Base-by-base conservation (phyloP, 192 early-diverging fungal species). In the Linnemannia exigua region DNA sequence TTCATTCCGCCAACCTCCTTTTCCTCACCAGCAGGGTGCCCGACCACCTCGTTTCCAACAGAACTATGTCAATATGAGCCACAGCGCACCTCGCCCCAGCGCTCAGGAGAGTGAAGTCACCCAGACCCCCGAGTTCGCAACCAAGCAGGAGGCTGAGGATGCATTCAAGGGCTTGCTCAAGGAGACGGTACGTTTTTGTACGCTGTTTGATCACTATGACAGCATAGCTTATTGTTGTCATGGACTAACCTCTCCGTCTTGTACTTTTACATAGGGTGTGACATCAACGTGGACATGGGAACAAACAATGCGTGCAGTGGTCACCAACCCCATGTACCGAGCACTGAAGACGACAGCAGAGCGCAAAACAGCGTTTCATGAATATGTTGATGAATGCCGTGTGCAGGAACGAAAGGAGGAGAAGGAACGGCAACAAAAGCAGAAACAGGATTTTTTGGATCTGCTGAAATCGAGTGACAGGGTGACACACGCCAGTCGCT, bases 261-360 rank as follows among this genome's bases (percentile, higher is more conserved):
- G 54, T 50, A 9, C 19, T 48, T 20, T 37, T 70, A 15, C n/a
- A 66, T 79, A 96, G 94, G 93, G 93, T 19, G 96, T 98, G 0
- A 91, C 91, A 37, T 85, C 95, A 22, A 89, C 93, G 41, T 98
- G 97, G 97, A 94, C 94, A 16, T 99, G 98, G 98, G 97, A 98
- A 75, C 92, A 97, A 77, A 93, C 96, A 15, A 94, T 99, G 92
- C 93, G 96, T 17, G 93, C 93, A 8, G 95, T 96, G 16, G 95
- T 95, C 52, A 92, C 93, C 58, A 93, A 97, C 51, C 95, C 96
- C 5, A 90, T 94, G 87, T 99, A 99, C 80, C 90, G 95, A 3
- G 92, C 94, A 0, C 82, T 99, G 19, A 95, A 94, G 67, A 95
- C 97, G 0, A 88, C 96, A 11, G 76, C 91, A 0, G 97, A 98